phyloP scores from a whole-genome alignment of 441 rosid genomes.

The Hura crepitans region DNA sequence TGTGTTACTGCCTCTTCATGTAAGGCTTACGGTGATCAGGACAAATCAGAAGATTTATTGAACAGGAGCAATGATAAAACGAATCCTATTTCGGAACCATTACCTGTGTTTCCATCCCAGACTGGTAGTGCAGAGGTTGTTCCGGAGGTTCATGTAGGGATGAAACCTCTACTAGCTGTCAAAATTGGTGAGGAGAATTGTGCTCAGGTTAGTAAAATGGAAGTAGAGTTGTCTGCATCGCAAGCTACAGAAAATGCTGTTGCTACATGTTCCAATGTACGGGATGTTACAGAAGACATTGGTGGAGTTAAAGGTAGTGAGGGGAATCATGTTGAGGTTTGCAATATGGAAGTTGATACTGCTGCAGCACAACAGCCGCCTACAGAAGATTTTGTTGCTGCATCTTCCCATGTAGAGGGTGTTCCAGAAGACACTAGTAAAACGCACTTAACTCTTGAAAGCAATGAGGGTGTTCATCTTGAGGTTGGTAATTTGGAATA shows the following conservation, averaged over 20 bases:
- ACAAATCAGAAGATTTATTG: slow-evolving; percentile 18
- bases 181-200: slow-evolving; percentile 20
- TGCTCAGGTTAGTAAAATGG: slow-evolving; percentile 24
- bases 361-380: neutral
- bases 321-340: slow-evolving; percentile 18
- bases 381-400: slow-evolving; percentile 12
- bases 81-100: slow-evolving; percentile 20
- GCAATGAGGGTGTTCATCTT: slow-evolving; percentile 15
- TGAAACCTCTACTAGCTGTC: slow-evolving; percentile 19
- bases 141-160: slow-evolving; percentile 19
- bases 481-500: slow-evolving; percentile 23
- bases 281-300: slow-evolving; percentile 20
- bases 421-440: slow-evolving; percentile 23
- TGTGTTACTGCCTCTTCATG: neutral
- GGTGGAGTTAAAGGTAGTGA: slow-evolving; percentile 20
- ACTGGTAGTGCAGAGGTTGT: slow-evolving; percentile 19
- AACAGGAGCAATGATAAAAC: slow-evolving; percentile 10
- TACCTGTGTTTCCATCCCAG: slow-evolving; percentile 21
- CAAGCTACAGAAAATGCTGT: slow-evolving; percentile 16
- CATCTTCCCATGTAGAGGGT: slow-evolving; percentile 10
- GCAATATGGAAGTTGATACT: slow-evolving; percentile 15
- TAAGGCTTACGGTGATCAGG: slow-evolving; percentile 6
- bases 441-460: slow-evolving; percentile 20
- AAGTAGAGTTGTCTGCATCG: slow-evolving; percentile 23
- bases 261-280: slow-evolving; percentile 10